phyloP scores from a whole-genome alignment of 192 early-diverging fungal species.

The Pilaira anomala region DNA sequence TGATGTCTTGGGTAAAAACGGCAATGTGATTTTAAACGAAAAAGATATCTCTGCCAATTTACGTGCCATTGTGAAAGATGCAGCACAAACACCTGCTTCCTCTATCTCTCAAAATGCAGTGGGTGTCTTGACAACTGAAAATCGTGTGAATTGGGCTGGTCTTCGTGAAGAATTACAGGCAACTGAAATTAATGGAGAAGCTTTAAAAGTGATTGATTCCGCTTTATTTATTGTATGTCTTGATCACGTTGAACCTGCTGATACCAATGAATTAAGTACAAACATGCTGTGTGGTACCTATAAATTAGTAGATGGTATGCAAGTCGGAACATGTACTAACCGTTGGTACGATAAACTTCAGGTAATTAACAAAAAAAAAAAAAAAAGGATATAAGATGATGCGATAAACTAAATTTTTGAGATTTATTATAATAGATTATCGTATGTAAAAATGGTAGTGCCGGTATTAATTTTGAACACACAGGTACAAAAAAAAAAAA shows the following conservation, averaged over 20 bases:
- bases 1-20: constrained; percentile 59
- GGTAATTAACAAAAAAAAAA: constrained; percentile 24
- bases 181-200: constrained; percentile 49
- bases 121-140: constrained; percentile 66
- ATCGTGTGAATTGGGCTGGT: constrained; percentile 71
- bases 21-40: constrained; percentile 48
- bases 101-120: constrained; percentile 48
- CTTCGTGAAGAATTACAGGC: constrained; percentile 53
- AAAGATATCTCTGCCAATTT: constrained; percentile 69
- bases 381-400: not conserved
- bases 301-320: constrained; percentile 37
- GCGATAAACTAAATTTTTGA: not conserved
- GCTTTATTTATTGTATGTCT: constrained; percentile 73
- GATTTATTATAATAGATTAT: constrained; percentile 43
- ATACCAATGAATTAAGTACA: constrained; percentile 36
- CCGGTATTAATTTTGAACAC: constrained; percentile 90
- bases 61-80: constrained; percentile 52
- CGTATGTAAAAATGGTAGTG: constrained; percentile 70
- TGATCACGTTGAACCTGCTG: constrained; percentile 57
- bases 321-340: constrained; percentile 58
- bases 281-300: constrained; percentile 52
- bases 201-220: constrained; percentile 61
- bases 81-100: constrained; percentile 24
- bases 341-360: constrained; percentile 85
- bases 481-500: constrained; percentile 39